Evolutionary conservation across 2,329 filamentous ascomycete species (phyloP), one percentile per base, ranked within the genome.

Genomic region (Chrysoporthe austroafricana): DNA sequence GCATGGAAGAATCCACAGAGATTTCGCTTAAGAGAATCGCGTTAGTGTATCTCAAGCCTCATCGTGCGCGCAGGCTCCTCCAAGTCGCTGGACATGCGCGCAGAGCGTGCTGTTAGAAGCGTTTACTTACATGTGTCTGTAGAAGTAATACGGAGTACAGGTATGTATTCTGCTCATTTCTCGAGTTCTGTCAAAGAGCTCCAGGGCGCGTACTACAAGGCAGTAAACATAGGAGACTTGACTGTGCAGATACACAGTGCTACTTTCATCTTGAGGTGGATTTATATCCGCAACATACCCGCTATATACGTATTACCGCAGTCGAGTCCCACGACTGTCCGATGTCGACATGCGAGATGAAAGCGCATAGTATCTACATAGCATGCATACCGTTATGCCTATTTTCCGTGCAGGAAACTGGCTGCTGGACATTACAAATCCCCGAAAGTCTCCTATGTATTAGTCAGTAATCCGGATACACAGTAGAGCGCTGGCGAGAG

Each of bases 61-160:
- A 54, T 21, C 50, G 50, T 54, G 50, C 50, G 50, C 50, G 50
- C 50, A 54, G 50, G 50, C 50, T 54, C 13, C 50, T 54, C 50
- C 16, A 13, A 3, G 50, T 3, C 13, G 50, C 14, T 54, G 13
- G 26, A 34, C 5, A 32, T 34, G 7, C 50, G 32, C 3, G 13
- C 34, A 16, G 26, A 54, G 50, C 13, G 21, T 6, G 8, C 36
- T 48, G 16, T 32, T 14, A 54, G 26, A 34, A 16, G 32, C 8
- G 21, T 32, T 13, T 13, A 26, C n/a, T 13, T 21, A 21, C 18
- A 11, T 54, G 13, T 6, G 21, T 3, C 16, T 16, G 21, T 32
- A 14, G 13, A 39, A 7, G 36, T 6, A 9, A 39, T 39, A 39
- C 36, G 36, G 9, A 39, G 36, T 39, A 39, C 36, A 39, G 9